These are phyloP conservation scores for Dactylellina parvicollis DNA, from an alignment of 2,329 filamentous ascomycete genomes.

Conservation along the genomic window DNA sequence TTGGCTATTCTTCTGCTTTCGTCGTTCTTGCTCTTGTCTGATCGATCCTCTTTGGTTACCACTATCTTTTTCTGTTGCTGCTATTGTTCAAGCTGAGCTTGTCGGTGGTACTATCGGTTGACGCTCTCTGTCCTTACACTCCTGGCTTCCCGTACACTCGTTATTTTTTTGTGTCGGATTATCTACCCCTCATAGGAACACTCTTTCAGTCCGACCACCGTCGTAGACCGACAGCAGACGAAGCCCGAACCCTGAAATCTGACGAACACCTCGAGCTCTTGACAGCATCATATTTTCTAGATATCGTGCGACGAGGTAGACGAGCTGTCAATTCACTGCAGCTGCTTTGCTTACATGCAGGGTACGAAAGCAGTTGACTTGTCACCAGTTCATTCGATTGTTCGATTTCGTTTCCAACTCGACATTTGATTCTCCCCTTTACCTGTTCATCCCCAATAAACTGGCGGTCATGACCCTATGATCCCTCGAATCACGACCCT, in stretches of 20 bases:
- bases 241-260: constrained; percentile 5
- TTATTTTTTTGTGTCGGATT: constrained; percentile 33
- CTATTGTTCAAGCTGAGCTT: constrained; percentile 40
- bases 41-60: constrained; percentile 13
- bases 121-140: constrained; percentile 17
- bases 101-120: constrained; percentile 27
- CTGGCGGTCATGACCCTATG: constrained; percentile 36
- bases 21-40: not conserved
- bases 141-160: constrained; percentile 29
- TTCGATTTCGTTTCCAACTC: constrained; percentile 34
- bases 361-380: constrained; percentile 50
- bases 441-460: constrained; percentile 19
- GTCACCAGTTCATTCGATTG: constrained; percentile 53
- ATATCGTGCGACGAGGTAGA: constrained; percentile 14
- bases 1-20: constrained; percentile 14
- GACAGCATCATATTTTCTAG: constrained; percentile 30
- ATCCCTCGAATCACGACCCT: constrained; percentile 31
- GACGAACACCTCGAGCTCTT: constrained; percentile 14
- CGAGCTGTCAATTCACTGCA: constrained; percentile 39
- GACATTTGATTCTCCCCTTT: constrained; percentile 36
- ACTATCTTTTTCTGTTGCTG: constrained; percentile 1
- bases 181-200: constrained; percentile 43
- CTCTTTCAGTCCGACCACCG: constrained; percentile 26
- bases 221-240: constrained; percentile 49
- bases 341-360: constrained; percentile 48